phyloP scores from a whole-genome alignment of 2,329 filamentous ascomycete species.

The Alternaria dauci region DNA sequence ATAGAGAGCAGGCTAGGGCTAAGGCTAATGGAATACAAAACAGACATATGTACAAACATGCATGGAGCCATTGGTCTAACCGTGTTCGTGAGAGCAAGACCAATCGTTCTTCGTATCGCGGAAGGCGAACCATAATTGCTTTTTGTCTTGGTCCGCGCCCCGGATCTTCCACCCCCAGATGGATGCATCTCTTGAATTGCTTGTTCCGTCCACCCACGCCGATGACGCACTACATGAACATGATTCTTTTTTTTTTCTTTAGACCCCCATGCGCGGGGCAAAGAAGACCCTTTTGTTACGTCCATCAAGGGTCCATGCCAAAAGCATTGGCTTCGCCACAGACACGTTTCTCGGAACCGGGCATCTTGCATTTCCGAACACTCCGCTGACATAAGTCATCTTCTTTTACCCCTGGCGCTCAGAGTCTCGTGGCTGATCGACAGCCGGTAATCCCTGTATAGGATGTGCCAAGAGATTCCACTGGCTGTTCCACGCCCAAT shows the following conservation, averaged over 20 bases:
- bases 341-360: neutral
- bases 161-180: neutral
- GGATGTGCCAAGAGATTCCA: conserved; percentile 4
- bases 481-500: neutral
- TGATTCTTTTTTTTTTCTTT: neutral
- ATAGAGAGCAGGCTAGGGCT: too few species aligned
- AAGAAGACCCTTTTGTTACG: too few species aligned
- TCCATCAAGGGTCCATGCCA: neutral
- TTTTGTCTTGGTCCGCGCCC: neutral
- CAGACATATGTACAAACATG: neutral
- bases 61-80: neutral
- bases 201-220: neutral
- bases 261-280: neutral
- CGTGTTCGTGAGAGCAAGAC: neutral
- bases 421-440: neutral
- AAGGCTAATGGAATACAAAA: too few species aligned
- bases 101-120: neutral
- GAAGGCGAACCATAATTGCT: neutral
- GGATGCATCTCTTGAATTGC: neutral
- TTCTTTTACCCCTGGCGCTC: neutral
- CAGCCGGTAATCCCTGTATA: neutral
- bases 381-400: conserved; percentile 9
- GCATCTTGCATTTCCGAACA: neutral
- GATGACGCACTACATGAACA: neutral
- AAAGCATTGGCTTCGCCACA: neutral